Percentiles rank a stretch among this genome's conserved stretches.
phyloP scores from a whole-genome alignment of 192 early-diverging fungal species.

The Podila clonocystis region DNA sequence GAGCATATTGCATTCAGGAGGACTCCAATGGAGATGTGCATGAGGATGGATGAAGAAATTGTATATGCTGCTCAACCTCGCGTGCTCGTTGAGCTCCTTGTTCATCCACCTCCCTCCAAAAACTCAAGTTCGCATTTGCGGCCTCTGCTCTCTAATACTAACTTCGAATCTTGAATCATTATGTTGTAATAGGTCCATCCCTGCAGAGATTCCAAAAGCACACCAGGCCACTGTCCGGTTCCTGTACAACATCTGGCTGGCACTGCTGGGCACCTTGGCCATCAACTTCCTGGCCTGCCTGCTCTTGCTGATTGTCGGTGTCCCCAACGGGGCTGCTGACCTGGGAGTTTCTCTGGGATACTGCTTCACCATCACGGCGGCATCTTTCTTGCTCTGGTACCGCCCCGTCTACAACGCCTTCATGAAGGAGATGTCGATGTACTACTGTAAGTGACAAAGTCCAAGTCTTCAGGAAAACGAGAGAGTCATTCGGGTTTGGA shows the following conservation, averaged over 20 bases:
- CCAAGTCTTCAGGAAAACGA: neutral
- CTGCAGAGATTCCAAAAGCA: conserved; percentile 72
- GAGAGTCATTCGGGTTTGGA: neutral
- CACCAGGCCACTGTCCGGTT: conserved; percentile 71
- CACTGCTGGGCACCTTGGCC: conserved; percentile 72
- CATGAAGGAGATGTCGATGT: conserved; percentile 87
- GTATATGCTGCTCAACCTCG: too few species aligned
- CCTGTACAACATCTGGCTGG: conserved; percentile 81
- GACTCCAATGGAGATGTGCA: neutral
- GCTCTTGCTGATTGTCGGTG: conserved; percentile 73
- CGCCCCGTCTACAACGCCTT: conserved; percentile 89
- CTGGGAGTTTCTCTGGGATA: conserved; percentile 81
- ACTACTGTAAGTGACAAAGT: conserved; percentile 69
- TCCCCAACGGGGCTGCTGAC: conserved; percentile 77
- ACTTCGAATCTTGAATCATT: neutral
- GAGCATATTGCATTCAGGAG: neutral
- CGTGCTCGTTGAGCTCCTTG: neutral
- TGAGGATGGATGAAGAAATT: neutral
- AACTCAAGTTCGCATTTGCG: neutral
- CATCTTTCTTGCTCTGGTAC: conserved; percentile 90
- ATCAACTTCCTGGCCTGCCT: conserved; percentile 86
- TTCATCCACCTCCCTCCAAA: neutral
- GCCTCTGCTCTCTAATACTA: neutral
- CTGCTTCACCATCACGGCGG: conserved; percentile 78
- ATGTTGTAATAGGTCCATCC: conserved; percentile 57